Evolutionary conservation across 805 yeast genomes (phyloP), one percentile per base, ranked within the genome.

Genomic region (Zygoascus bituminiphila): DNA sequence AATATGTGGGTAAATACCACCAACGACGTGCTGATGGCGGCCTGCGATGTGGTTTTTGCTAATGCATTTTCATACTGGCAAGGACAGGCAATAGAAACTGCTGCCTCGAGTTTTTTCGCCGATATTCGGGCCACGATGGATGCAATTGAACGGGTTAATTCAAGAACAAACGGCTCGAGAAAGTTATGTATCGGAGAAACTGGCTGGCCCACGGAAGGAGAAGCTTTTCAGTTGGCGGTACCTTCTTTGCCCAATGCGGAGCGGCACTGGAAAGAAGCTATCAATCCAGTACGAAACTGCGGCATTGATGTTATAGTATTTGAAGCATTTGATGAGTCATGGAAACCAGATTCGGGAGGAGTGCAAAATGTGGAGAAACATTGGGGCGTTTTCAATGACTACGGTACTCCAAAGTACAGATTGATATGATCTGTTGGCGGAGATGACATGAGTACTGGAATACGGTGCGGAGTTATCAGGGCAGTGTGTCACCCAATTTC

Each of bases 31-130:
- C 95, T 84, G 49, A 81, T 91, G 63, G 60, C 78, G 66, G 89
- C 88, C 46, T 73, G 94, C 43, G 98, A 91, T 67, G 73, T 87
- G 60, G 80, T 88, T 53, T 84, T 82, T 66, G 95, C 96, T 62
- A 91, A 91, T 65, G 97, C 96, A 45, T 91, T 91, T 78, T 86
- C 97, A 7, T 91, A 89, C 82, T 91, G 98, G 98, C 98, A 91
- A 74, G 97, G 97, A 40, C 97, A 88, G 74, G 76, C 88, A 57
- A 77, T 76, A 77, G 62, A 67, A 44, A 89, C 89, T 67, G 78
- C 96, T 23, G 79, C 95, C 15, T 86, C 79, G 76, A 88, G 96
- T 2, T 91, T 89, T 83, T 78, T 88, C 57, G 97, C 89, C 66
- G 97, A 91, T 68, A 87, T 91, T 68, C 88, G 89, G 96, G 97